Evolutionary conservation across 169 alveolate species (phyloP), one percentile per base, ranked within the genome.

Genomic region (Babesia sp.): DNA sequence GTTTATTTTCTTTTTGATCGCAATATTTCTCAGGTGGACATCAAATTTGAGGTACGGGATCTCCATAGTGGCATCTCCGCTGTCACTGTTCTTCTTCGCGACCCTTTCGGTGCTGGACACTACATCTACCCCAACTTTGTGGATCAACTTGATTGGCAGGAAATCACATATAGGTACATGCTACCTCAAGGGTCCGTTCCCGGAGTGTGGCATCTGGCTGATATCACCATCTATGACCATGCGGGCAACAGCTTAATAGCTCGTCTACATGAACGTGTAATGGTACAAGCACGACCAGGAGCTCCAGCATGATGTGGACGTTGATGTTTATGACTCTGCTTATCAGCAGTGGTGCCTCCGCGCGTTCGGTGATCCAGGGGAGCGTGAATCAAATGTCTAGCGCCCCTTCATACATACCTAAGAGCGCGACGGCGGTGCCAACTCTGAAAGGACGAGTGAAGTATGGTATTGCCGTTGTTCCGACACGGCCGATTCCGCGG

Each of bases 101-200:
- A 79, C 51, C 87, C 87, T 0, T 79, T 79, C 71, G 90, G 85
- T 29, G 82, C 76, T 33, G 66, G 34, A 33, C 36, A 39, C 48
- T 42, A 20, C 34, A 58, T 24, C n/a, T 42, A 20, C 55, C 90
- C 88, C 76, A 70, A 37, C 44, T 44, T 24, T 79, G 54, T 37
- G 28, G 61, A 34, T 12, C 4, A 22, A 16, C 59, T 70, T 29
- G 87, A 75, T 46, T 70, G 78, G 71, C 83, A 56, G 66, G 4
- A 26, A 14, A 61, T 88, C 39, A 24, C 22, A n/a, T 78, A 80
- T 57, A 36, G 33, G 37, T 71, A 84, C 26, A 33, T 79, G 24
- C 75, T 88, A 18, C 93, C 93, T 7, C 63, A 70, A 50, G 93
- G 93, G 24, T 88, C 93, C 16, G 68, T 88, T 71, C 89, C 91